Percentiles rank a stretch among this genome's conserved stretches.
Conservation (phyloP, 768 basidiomycete genomes). For the Paxillus involutus region DNA sequence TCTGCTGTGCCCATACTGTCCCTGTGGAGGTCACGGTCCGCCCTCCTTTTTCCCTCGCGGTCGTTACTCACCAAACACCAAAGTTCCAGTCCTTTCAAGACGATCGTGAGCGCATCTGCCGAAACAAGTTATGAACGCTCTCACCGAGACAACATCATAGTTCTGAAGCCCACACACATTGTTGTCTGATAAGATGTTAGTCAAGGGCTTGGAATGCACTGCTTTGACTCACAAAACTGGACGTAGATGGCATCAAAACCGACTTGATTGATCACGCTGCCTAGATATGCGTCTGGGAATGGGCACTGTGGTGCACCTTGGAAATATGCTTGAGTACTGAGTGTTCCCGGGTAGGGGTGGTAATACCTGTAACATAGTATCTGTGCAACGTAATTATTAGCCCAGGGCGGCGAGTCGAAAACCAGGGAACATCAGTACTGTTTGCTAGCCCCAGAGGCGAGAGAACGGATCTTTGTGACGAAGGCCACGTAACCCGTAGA, state of each 20-base stretch:
- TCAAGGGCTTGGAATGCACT: neutral
- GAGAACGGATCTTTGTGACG: slow-evolving; percentile 23
- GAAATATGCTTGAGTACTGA: neutral
- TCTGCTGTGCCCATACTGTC: slow-evolving; percentile 44
- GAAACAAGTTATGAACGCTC: slow-evolving; percentile 15
- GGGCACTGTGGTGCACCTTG: slow-evolving; percentile 48
- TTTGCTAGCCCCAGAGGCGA: slow-evolving; percentile 24
- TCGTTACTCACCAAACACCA: slow-evolving; percentile 29
- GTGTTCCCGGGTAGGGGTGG: neutral
- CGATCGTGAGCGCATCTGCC: neutral
- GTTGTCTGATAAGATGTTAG: slow-evolving; percentile 33
- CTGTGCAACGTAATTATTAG: slow-evolving; percentile 27
- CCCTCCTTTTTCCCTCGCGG: neutral
- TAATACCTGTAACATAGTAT: slow-evolving; percentile 58
- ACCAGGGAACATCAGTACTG: slow-evolving; percentile 6
- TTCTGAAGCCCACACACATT: slow-evolving; percentile 45
- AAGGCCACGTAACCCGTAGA: slow-evolving; percentile 51
- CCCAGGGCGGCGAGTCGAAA: neutral
- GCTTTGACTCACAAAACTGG: slow-evolving; percentile 48
- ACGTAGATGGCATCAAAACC: slow-evolving; percentile 79
- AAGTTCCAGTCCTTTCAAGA: slow-evolving; percentile 46
- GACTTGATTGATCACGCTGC: slow-evolving; percentile 57
- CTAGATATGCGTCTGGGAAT: slow-evolving; percentile 64
- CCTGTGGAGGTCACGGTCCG: slow-evolving; percentile 29
- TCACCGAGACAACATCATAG: slow-evolving; percentile 53